These are phyloP conservation scores for Fusarium virguliforme DNA, from an alignment of 2,329 filamentous ascomycete species.

Conservation along the genomic window DNA sequence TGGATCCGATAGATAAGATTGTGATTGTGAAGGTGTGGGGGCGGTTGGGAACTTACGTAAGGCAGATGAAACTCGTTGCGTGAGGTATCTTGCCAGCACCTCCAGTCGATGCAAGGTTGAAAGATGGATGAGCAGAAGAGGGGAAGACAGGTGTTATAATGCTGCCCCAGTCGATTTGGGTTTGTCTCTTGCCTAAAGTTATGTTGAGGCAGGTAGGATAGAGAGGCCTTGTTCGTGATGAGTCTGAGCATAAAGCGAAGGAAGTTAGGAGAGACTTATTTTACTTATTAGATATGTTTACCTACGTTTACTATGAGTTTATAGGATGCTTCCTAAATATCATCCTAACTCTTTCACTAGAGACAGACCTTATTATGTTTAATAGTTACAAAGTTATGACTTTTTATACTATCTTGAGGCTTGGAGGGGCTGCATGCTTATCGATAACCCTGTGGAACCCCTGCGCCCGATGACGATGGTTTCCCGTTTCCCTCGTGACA, in stretches of 20 bases:
- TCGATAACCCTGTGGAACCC: conserved; percentile 48
- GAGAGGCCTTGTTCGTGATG: no score
- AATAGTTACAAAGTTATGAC: background rate
- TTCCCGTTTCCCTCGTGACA: conserved; percentile 50
- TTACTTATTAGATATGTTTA: no score
- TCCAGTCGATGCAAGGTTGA: background rate
- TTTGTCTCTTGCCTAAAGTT: no score
- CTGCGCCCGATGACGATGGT: conserved; percentile 49
- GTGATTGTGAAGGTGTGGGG: background rate
- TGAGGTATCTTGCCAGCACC: background rate
- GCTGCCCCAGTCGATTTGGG: no score
- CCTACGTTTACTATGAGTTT: no score
- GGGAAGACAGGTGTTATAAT: no score
- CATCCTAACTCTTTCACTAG: no score
- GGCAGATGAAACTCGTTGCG: background rate
- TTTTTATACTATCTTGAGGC: background rate
- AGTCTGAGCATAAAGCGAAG: no score
- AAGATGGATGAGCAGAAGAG: background rate
- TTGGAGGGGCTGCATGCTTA: conserved; percentile 36
- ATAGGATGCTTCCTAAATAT: no score
- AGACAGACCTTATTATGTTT: background rate
- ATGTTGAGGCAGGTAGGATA: background rate
- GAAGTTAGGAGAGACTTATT: no score
- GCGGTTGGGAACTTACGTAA: background rate
- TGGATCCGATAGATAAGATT: conserved; percentile 5